Evolutionary conservation across 345 rosid species (phyloP), one percentile per base, ranked within the genome.

Genomic region (Stellera chamaejasme): DNA sequence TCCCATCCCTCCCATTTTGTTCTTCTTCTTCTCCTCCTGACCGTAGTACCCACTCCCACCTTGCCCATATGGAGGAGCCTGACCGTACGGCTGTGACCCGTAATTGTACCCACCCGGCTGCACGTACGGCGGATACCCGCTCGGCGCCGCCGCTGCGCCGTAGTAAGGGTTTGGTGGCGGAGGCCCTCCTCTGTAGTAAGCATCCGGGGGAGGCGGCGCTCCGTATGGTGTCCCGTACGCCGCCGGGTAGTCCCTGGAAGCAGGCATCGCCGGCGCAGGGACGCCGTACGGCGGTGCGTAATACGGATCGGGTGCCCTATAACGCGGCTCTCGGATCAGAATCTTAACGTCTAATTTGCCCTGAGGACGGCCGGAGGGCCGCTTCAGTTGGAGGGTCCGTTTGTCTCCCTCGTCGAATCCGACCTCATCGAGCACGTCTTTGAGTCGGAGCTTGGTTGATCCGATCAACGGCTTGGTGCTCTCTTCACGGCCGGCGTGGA

Each of bases 341-440:
- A 88, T 82, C 43, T 52, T 54, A 14, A 85, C 87, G 2, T 88
- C 88, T 11, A 88, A 23, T 46, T 91, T 85, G 6, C 98, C 96
- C 0, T 91, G 98, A 6, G 98, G 95, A 11, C 98, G 66, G 27
- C 96, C 95, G 0, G 96, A 92, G 3, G 96, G 95, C 25, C 96
- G 95, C 75, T 82, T 85, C 64, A 88, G 82, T 42, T 77, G 64
- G 63, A 88, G 79, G 0, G 61, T 61, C 14, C 74, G 75, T 50
- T 6, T 42, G 28, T 26, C 0, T 0, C 74, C 67, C 47, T 76
- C 79, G 1, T 78, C 85, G 32, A 75, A 15, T 13, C 92, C 92
- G 39, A 27, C 84, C 1, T 83, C 83, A 6, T 83, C 75, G 48
- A 80, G 32, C 51, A 92, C 90, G 8, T 85, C 92, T 11, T 43